Conservation (phyloP, 2,329 filamentous ascomycete genomes). For the Alternaria alternata region DNA sequence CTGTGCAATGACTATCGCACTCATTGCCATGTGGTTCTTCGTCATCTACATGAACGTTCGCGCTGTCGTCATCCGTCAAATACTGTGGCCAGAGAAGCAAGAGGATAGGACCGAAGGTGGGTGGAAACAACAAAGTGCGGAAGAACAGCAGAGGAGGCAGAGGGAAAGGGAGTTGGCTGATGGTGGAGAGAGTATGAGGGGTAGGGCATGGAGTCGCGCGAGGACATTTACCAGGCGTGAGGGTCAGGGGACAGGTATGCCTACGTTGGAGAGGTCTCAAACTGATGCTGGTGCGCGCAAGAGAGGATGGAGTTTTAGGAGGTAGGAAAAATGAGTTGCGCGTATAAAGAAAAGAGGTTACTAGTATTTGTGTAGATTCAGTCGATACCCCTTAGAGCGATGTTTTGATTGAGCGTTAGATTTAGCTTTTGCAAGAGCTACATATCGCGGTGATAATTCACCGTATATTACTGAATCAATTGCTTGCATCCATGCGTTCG, state of each 20-base stretch:
- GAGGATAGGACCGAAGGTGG: constrained; percentile 70
- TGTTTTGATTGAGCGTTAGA: background rate
- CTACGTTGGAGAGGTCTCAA: constrained; percentile 13
- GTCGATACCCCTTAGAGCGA: constrained; percentile 4
- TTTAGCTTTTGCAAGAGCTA: no score
- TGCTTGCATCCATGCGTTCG: no score
- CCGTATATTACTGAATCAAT: no score
- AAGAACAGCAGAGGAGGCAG: constrained; percentile 37
- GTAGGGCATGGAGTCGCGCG: constrained; percentile 30
- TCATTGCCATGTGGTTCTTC: constrained; percentile 73
- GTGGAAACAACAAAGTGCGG: constrained; percentile 53
- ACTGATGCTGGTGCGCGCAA: constrained; percentile 19
- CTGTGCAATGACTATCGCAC: constrained; percentile 69
- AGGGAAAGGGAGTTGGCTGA: constrained; percentile 24
- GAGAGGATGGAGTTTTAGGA: constrained; percentile 30
- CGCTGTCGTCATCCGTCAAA: constrained; percentile 70
- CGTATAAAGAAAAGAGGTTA: background rate
- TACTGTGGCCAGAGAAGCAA: constrained; percentile 80
- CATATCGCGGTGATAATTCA: no score
- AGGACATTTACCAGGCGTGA: constrained; percentile 34
- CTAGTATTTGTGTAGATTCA: background rate
- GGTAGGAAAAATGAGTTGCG: background rate
- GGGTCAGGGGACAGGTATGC: background rate
- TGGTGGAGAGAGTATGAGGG: constrained; percentile 28
- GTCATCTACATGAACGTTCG: constrained; percentile 75